phyloP scores from a whole-genome alignment of 1,284 basidiomycete species.

The Leccinum ponderosum region DNA sequence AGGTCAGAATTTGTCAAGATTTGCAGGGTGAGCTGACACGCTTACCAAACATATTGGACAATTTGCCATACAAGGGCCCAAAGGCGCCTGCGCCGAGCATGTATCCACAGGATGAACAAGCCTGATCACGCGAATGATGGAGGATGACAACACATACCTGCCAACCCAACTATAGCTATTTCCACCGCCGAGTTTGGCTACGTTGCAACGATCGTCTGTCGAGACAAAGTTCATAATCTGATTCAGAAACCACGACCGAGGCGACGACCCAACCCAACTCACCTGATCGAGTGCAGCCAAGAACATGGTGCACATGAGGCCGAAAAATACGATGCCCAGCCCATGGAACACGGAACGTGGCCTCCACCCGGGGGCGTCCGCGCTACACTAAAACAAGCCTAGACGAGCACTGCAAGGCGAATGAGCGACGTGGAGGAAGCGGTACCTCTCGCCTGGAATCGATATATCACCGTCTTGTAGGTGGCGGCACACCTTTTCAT shows the following conservation, averaged over 20 bases:
- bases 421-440: too few species aligned
- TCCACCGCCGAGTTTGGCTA: constrained; percentile 66
- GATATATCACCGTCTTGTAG: too few species aligned
- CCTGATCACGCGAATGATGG: not conserved
- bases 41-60: constrained; percentile 61
- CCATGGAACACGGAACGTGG: constrained; percentile 9
- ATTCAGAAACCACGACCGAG: not conserved
- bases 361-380: too few species aligned
- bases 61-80: constrained; percentile 74
- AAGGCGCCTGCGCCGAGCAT: constrained; percentile 70
- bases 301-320: constrained; percentile 56
- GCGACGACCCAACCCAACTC: constrained; percentile 3
- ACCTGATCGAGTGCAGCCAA: constrained; percentile 64
- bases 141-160: constrained; percentile 45
- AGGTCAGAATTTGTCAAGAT: not conserved
- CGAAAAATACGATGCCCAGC: constrained; percentile 53
- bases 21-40: not conserved
- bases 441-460: too few species aligned
- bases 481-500: too few species aligned
- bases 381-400: too few species aligned
- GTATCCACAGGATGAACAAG: constrained; percentile 50
- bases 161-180: constrained; percentile 76
- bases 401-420: too few species aligned
- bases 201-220: constrained; percentile 77
- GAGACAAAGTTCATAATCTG: not conserved